Base-by-base conservation (phyloP, 2,329 filamentous ascomycete species). In the Arthrocladium fulminans region DNA sequence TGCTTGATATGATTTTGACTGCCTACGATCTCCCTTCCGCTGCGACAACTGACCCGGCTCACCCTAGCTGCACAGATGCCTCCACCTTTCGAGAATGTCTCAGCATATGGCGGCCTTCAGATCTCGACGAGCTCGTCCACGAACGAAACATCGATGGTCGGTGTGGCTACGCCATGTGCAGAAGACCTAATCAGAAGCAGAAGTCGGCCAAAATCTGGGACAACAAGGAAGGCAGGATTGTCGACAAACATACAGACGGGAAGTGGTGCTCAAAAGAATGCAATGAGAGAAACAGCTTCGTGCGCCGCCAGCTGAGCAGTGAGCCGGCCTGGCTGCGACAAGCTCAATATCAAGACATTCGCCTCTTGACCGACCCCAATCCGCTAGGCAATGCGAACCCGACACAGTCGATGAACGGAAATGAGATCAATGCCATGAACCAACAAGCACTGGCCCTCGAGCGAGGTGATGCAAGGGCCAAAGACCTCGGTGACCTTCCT, bases 201-300 rank as follows among this genome's bases (percentile, higher is more conserved):
- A 68, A 72, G 9, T 76, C 74, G 1, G 81, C 80, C 13, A 78
- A 80, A 27, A 38, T 84, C 63, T 65, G 69, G 65, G 76, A 75
- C 1, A 65, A 66, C 10, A 75, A 73, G 47, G 74, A 79, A 48
- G 79, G 80, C 47, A 75, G 74, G 54, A 83, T 95, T 41, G 80
- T 94, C 22, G 76, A 79, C 51, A 79, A 76, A 46, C 79, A 80
- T 55, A 80, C 87, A 60, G 66, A 89, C 13, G 86, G 92, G 67
- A 84, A 82, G 66, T 98, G 88, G 87, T 98, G 92, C 66, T 86
- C 83, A 0, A 74, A 83, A 47, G 74, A 74, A 32, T 98, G 92
- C 67, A 86, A 86, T 2, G 78, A 80, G 55, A 76, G 86, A 42
- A 88, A 86, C 2, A 73, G 94, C 56, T 95, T 88, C 65, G 75